These are phyloP conservation scores for Nevesoporus exiguus DNA, from an alignment of 768 basidiomycete species.

Conservation along the genomic window DNA sequence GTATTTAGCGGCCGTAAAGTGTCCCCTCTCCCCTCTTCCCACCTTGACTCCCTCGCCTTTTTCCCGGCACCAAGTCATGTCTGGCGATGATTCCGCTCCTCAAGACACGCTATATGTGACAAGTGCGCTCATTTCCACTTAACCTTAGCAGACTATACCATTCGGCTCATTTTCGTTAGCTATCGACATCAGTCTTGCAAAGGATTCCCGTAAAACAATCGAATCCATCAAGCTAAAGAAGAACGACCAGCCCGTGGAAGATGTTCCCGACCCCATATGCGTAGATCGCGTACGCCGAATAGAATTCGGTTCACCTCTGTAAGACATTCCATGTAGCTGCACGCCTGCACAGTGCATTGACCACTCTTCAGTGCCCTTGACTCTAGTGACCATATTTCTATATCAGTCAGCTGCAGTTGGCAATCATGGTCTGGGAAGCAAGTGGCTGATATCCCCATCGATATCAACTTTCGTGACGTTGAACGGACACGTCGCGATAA, in stretches of 20 bases:
- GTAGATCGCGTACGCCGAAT: background rate
- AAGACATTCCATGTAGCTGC: background rate
- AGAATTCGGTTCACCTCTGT: constrained; percentile 9
- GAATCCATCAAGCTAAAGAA: constrained; percentile 4
- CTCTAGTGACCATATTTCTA: background rate
- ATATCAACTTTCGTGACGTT: constrained; percentile 4
- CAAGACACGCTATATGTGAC: background rate
- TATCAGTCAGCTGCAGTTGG: background rate
- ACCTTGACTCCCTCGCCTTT: background rate
- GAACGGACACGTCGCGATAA: background rate
- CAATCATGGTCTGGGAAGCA: background rate
- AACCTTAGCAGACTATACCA: no score
- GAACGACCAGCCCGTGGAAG: background rate
- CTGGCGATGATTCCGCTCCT: background rate
- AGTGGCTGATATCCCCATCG: background rate
- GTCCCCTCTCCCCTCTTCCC: background rate
- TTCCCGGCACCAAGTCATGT: background rate
- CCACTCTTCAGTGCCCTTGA: constrained; percentile 1
- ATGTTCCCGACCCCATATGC: background rate
- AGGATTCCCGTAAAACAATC: constrained; percentile 6
- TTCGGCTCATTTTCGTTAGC: background rate
- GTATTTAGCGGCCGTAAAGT: no score
- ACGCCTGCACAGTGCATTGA: background rate
- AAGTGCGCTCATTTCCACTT: background rate
- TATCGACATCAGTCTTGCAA: constrained; percentile 4